Evolutionary conservation across 306 rosid species (phyloP).

Genomic region (Acmispon strigosus): DNA sequence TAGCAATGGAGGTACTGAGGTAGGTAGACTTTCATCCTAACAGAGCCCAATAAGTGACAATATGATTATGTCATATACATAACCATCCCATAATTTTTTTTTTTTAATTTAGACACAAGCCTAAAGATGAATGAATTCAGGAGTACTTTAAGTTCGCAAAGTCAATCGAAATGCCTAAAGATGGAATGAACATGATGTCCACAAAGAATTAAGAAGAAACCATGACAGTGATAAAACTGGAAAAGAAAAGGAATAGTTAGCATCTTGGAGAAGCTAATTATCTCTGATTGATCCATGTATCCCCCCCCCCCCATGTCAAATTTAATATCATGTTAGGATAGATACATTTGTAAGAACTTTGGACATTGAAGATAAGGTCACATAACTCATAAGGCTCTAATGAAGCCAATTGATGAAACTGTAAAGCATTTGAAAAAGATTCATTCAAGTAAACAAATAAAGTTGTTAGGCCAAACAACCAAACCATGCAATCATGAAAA

Average conservation of each 20-base stretch:
- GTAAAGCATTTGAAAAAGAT: not conserved
- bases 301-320: not conserved
- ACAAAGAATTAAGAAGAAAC: not conserved
- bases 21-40: not conserved
- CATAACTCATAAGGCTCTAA: not conserved
- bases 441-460: not conserved
- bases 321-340: not conserved
- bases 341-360: not conserved
- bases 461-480: not conserved
- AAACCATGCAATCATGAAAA: conserved; percentile 6
- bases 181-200: not conserved
- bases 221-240: not conserved
- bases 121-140: not conserved
- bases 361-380: not conserved
- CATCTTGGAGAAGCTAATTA: not conserved
- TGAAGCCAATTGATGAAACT: not conserved
- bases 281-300: not conserved
- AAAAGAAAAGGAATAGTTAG: not conserved
- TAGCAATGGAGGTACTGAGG: not conserved
- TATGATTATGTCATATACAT: not conserved
- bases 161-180: not conserved
- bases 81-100: not conserved
- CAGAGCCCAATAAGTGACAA: not conserved
- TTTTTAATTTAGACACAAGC: not conserved
- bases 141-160: not conserved